phyloP scores from a whole-genome alignment of 2,329 filamentous ascomycete species.

The Cladophialophora carrionii region DNA sequence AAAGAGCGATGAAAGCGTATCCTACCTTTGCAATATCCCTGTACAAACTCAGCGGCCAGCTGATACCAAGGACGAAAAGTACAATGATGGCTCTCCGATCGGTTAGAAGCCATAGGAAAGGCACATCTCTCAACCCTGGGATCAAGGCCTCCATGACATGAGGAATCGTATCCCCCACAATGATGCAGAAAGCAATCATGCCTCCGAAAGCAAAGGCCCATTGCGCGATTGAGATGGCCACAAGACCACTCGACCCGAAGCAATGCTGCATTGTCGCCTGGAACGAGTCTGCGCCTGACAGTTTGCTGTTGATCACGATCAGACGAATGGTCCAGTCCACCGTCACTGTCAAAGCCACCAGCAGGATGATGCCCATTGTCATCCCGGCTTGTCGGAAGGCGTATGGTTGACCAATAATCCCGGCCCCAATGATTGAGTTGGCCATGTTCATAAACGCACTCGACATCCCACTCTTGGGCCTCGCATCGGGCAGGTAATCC shows the following conservation, averaged over 20 bases:
- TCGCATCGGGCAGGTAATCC: conserved; percentile 62
- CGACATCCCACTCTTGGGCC: conserved; percentile 81
- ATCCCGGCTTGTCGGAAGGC: conserved; percentile 93
- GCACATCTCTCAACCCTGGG: conserved; percentile 70
- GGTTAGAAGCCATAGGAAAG: conserved; percentile 79
- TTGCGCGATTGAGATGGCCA: conserved; percentile 89
- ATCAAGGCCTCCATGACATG: conserved; percentile 83
- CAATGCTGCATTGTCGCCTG: conserved; percentile 95
- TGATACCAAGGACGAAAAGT: conserved; percentile 82
- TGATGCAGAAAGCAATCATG: conserved; percentile 98
- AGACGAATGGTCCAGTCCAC: conserved; percentile 98
- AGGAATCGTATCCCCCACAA: conserved; percentile 94
- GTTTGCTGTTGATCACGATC: conserved; percentile 96
- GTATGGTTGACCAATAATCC: conserved; percentile 84
- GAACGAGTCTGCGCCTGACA: conserved; percentile 90
- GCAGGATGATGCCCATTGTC: conserved; percentile 73
- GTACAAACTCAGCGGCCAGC: conserved; percentile 89
- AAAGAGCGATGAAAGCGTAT: not conserved
- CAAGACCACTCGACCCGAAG: conserved; percentile 82
- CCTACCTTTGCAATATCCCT: conserved; percentile 91
- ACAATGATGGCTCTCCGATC: conserved; percentile 83
- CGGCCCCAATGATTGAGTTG: conserved; percentile 88
- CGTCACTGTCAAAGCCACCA: conserved; percentile 76
- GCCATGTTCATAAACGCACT: conserved; percentile 99
- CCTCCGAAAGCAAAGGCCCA: conserved; percentile 99